A percentile compares a stretch with the other conserved stretches of the same genome.
Conservation (phyloP, 2,329 filamentous ascomycete genomes). For the Coleophoma cylindrospora region DNA sequence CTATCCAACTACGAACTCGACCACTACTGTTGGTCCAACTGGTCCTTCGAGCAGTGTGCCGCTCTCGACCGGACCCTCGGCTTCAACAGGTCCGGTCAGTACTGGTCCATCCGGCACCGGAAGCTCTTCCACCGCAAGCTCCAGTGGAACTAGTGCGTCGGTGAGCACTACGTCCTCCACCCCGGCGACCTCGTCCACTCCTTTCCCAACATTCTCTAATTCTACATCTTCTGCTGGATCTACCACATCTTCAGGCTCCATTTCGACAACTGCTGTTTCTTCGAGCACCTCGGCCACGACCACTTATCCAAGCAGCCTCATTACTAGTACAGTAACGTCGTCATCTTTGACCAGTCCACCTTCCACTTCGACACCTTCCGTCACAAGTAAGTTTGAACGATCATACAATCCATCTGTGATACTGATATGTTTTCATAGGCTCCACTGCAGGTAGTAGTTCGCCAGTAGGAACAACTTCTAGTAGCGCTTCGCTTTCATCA, state of each 20-base stretch:
- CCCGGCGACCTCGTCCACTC: slow-evolving; percentile 1
- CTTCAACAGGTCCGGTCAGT: neutral
- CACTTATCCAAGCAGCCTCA: neutral
- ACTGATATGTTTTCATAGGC: neutral
- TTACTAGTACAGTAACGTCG: neutral
- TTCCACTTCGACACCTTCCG: neutral
- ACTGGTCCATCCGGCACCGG: slow-evolving; percentile 6
- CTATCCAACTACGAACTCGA: slow-evolving; percentile 2
- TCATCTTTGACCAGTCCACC: neutral
- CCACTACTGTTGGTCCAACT: slow-evolving; percentile 1
- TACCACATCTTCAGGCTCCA: neutral
- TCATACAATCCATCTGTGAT: no score
- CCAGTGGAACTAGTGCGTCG: no score
- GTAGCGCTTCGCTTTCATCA: neutral
- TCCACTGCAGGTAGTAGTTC: neutral
- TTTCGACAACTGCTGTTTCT: neutral
- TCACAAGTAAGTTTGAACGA: neutral
- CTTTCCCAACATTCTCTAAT: slow-evolving; percentile 7
- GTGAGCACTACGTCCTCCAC: slow-evolving; percentile 1
- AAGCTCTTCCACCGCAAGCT: slow-evolving; percentile 1
- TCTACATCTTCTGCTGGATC: slow-evolving; percentile 4
- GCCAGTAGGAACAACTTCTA: neutral
- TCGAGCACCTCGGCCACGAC: neutral
- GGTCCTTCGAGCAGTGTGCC: neutral
- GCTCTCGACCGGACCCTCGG: neutral